phyloP scores from a whole-genome alignment of 2,329 filamentous ascomycete species.

The Epichloe elymi region DNA sequence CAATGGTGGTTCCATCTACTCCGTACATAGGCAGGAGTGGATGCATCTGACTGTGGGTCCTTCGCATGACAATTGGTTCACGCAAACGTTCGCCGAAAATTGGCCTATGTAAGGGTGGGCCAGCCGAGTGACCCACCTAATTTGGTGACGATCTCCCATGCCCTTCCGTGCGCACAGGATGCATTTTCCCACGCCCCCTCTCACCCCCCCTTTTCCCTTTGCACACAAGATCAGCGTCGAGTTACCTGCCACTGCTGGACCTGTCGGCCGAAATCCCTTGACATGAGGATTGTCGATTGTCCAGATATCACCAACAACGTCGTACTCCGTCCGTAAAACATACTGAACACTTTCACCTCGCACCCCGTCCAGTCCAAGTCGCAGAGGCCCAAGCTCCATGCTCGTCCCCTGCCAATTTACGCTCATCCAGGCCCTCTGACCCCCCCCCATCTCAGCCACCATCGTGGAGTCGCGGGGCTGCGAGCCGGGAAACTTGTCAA shows the following conservation, averaged over 20 bases:
- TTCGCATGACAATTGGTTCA: background rate
- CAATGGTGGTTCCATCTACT: background rate
- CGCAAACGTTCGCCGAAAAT: constrained; percentile 3
- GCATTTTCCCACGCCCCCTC: background rate
- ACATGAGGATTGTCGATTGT: background rate
- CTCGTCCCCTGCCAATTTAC: background rate
- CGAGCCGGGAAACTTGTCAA: background rate
- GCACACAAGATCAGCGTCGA: background rate
- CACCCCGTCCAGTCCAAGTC: background rate
- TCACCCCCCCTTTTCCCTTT: background rate
- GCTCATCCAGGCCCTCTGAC: background rate
- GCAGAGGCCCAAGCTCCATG: background rate
- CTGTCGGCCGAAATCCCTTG: constrained; percentile 5
- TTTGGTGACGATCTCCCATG: constrained; percentile 3
- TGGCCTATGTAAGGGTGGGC: background rate
- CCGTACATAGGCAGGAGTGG: too few species aligned
- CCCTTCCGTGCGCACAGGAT: background rate
- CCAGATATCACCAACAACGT: background rate
- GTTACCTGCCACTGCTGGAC: background rate
- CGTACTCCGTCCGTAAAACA: too few species aligned
- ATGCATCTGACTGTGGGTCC: background rate
- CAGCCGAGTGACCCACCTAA: background rate
- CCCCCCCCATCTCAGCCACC: background rate
- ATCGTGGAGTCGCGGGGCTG: constrained; percentile 1
- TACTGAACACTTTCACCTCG: background rate